phyloP scores from a whole-genome alignment of 352 stramenopile genomes.

The Saprolegnia diclina region DNA sequence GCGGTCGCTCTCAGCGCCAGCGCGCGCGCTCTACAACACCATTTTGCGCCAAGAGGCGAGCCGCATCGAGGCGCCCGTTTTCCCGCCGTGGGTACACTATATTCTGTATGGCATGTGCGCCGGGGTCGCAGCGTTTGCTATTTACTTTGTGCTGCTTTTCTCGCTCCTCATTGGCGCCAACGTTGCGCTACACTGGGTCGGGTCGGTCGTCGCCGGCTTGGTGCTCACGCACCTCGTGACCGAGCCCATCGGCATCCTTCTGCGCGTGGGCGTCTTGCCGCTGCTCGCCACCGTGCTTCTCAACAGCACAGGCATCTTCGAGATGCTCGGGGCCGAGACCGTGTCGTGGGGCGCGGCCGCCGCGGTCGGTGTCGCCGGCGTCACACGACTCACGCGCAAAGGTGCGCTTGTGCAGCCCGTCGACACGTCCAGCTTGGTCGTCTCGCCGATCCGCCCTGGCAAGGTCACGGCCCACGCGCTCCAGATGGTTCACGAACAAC shows the following conservation, averaged over 20 bases:
- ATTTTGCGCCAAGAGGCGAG: slow-evolving; percentile 53
- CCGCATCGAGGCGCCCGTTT: slow-evolving; percentile 45
- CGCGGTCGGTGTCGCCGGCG: slow-evolving; percentile 40
- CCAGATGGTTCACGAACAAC: background rate
- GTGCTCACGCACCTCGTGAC: slow-evolving; percentile 55
- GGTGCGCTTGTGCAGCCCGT: slow-evolving; percentile 22
- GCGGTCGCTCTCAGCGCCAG: slow-evolving; percentile 53
- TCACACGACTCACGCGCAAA: slow-evolving; percentile 39
- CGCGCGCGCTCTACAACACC: slow-evolving; percentile 63
- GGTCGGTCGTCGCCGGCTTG: slow-evolving; percentile 48
- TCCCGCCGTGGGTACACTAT: slow-evolving; percentile 70
- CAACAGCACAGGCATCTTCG: slow-evolving; percentile 50
- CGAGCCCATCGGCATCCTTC: slow-evolving; percentile 64
- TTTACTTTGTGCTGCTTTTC: slow-evolving; percentile 70
- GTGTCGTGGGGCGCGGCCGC: slow-evolving; percentile 42
- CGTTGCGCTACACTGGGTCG: slow-evolving; percentile 59
- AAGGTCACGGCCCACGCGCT: slow-evolving; percentile 51
- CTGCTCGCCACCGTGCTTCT: slow-evolving; percentile 51
- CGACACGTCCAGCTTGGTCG: no score
- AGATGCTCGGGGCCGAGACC: slow-evolving; percentile 40
- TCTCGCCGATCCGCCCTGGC: slow-evolving; percentile 3
- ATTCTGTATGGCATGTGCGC: slow-evolving; percentile 57
- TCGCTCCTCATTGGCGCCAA: slow-evolving; percentile 52
- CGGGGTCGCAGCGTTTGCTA: slow-evolving; percentile 46
- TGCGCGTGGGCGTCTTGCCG: slow-evolving; percentile 63